Evolutionary conservation across 306 rosid genomes (phyloP), one percentile per base, ranked within the genome.

Genomic region (Rosa multiflora): DNA sequence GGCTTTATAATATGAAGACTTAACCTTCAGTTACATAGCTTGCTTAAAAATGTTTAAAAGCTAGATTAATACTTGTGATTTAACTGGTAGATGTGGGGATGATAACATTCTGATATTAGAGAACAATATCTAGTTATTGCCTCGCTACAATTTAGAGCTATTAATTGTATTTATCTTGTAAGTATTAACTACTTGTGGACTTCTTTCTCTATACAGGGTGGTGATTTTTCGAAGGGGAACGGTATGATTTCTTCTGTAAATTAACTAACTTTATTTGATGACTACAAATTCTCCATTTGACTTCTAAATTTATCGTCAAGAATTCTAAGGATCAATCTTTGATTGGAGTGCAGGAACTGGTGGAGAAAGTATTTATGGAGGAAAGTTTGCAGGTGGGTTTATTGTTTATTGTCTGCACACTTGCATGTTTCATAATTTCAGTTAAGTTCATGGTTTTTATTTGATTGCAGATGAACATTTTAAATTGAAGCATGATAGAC

Each of bases 351-450:
- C 87, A 96, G 99, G 99, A 77, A 96, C 93, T 26, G 99, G 99
- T 51, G 99, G 99, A 67, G 99, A 96, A 91, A 91, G 98, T 89
- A 89, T 93, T 42, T 91, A 93, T 85, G 99, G 97, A 70, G 98
- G 98, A 76, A 93, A 96, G 80, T 96, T 96, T 87, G 90, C 93
- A 70, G 99, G 99, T 96, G 82, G 79, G 63, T 42, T 85, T 82
- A 55, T 53, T 35, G 52, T 23, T 59, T 74, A 37, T 77, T 69
- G 51, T 47, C 10, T 77, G 37, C 71, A 61, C 78, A 37, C 63
- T 42, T 70, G 79, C 52, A 70, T 29, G 39, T 47, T 14, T 64
- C 56, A 70, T 82, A 72, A 77, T 37, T 42, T 61, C 77, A 72
- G 73, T 69, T 78, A 76, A 72, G 6, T 8, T 70, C 32, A 70